Base-by-base conservation (phyloP, 1,284 basidiomycete species). In the Irpex sp. region DNA sequence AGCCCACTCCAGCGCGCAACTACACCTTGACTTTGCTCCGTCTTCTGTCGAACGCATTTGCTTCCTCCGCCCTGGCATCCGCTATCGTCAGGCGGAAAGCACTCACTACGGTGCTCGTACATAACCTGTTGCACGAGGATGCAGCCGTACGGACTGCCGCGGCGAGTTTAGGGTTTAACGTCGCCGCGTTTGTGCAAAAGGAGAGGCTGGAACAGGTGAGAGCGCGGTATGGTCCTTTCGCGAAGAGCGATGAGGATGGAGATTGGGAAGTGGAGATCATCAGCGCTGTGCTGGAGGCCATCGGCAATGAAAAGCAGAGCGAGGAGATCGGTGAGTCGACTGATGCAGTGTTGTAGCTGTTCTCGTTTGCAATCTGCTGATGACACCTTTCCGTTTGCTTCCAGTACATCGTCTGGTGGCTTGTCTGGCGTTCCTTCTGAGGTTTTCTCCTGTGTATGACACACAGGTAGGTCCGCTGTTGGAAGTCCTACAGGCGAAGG, bases 261-360 rank as follows among this genome's bases (percentile, higher is more conserved):
- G 93, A 95, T 59, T 95, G 93, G 93, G 88, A 93, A 70, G 78
- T 91, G 0, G 94, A 96, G 76, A 76, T 95, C 17, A 77, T 89
- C 3, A 92, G 88, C 68, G 94, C 91, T 0, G 72, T 96, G 13
- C 73, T 94, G 0, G 91, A 93, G 73, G 90, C 88, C 6, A 74
- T 95, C 46, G 80, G 81, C 57, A 82, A 82, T 67, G 94, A 95
- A 76, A 80, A 76, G 59, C 80, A 81, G 65, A 89, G 78, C 67
- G 92, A 94, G 74, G 94, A 94, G 71, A 86, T 91, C 66, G 87
- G 92, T 91, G 65, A 77, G 92, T 86, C 15, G 31, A 3, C 5
- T 31, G 5, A 50, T n/a, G 19, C 17, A 26, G 19, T 33, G 8
- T 15, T 56, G 37, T 35, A 36, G 58, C 17, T 46, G 26, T n/a